Evolutionary conservation across 768 basidiomycete species (phyloP), one percentile per base, ranked within the genome.

Genomic region (Collybia sp.): DNA sequence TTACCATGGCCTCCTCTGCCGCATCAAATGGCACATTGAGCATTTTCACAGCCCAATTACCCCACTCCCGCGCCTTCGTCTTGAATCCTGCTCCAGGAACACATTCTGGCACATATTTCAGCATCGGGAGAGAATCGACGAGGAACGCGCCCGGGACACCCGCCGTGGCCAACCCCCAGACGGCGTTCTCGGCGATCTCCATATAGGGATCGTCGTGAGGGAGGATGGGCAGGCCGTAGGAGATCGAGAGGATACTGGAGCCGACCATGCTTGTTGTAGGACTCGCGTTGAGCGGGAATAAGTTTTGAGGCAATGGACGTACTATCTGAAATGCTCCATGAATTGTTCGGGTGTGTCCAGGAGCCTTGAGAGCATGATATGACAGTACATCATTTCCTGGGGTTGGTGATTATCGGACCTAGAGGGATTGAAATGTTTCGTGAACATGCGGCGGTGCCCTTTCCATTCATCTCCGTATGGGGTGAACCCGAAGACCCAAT

Each of bases 61-160:
- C 45, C 60, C 63, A 64, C 10, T 58, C 48, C 11, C 49, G 54
- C 3, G 71, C 71, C 35, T 58, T 54, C 0, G 48, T 53, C 47
- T 69, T 61, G 53, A 72, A 72, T 12, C 54, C 62, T 0, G 62
- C 59, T 1, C 66, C 63, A 30, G 71, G 69, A 38, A 71, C 47
- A 61, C 64, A 70, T 5, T 47, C 53, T 2, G 69, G 71, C 2
- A 72, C 42, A 37, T 70, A 52, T 45, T 63, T 63, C 15, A 73
- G 51, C 11, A 58, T 36, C 12, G 58, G 59, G 12, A 62, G 20
- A 0, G 55, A 45, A 38, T 73, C 68, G 39, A 67, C 66, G 3
- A 70, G 53, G 45, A 58, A 71, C 0, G 63, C 44, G 2, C 61
- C 65, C 5, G 62, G 53, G 38, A 57, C 55, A 2, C 49, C 58